Evolutionary conservation across 352 stramenopile species (phyloP).

Genomic region (Globisporangium cystogenes): DNA sequence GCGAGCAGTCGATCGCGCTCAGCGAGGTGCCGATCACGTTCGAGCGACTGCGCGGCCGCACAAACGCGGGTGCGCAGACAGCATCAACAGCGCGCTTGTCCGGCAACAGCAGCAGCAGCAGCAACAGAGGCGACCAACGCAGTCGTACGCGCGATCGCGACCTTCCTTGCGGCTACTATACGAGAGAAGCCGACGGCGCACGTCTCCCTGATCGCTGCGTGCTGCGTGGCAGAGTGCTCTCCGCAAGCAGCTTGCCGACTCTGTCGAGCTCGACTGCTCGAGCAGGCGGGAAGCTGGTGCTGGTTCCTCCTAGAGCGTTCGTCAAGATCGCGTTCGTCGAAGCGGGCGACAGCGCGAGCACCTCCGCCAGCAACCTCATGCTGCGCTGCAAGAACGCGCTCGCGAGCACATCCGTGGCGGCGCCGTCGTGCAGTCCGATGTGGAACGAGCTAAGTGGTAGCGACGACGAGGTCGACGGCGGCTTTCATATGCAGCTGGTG

Average conservation of each 20-base stretch:
- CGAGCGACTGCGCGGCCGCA: slow-evolving; percentile 1
- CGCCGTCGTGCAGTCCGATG: slow-evolving; percentile 22
- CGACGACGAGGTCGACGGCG: slow-evolving; percentile 7
- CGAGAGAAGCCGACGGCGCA: background rate
- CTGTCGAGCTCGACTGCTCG: background rate
- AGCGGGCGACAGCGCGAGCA: slow-evolving; percentile 11
- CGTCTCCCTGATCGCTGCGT: slow-evolving; percentile 26
- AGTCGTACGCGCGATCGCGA: background rate
- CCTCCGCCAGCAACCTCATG: slow-evolving; percentile 30
- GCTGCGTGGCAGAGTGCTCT: slow-evolving; percentile 38
- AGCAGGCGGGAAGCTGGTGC: background rate
- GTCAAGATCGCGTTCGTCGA: slow-evolving; percentile 54
- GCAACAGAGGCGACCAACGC: background rate
- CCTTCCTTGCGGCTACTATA: background rate
- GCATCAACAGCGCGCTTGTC: background rate
- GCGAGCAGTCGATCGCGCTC: slow-evolving; percentile 26
- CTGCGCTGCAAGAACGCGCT: slow-evolving; percentile 61
- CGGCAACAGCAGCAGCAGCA: background rate
- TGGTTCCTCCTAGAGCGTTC: slow-evolving; percentile 23
- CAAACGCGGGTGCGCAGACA: background rate
- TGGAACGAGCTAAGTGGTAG: slow-evolving; percentile 24
- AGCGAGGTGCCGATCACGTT: slow-evolving; percentile 47
- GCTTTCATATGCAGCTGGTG: slow-evolving; percentile 46
- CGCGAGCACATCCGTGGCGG: slow-evolving; percentile 23
- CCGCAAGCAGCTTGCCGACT: slow-evolving; percentile 27